phyloP scores from a whole-genome alignment of 495 filamentous ascomycete species.

The Wilcoxina mikolae region DNA sequence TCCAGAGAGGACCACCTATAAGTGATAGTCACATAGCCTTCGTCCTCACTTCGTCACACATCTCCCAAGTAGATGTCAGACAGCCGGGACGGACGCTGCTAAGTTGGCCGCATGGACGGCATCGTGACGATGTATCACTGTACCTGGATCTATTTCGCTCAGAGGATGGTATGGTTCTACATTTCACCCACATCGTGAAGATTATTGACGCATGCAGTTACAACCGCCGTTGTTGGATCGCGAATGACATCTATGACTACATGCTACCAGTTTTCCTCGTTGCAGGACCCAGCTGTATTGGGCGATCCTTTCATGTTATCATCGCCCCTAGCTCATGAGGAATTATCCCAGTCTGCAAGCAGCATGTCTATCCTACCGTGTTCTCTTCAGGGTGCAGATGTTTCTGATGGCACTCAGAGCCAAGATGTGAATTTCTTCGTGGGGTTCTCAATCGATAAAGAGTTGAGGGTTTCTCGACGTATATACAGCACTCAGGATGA shows the following conservation, averaged over 20 bases:
- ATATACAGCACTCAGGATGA: conserved; percentile 10
- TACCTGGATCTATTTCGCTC: conserved; percentile 13
- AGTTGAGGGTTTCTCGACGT: conserved; percentile 13
- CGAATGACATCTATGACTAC: conserved; percentile 3
- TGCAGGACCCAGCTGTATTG: conserved; percentile 1
- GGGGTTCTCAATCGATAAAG: conserved; percentile 8
- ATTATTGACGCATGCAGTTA: not conserved
- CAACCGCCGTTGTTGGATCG: conserved; percentile 7
- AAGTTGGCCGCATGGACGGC: conserved; percentile 11
- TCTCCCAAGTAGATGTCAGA: conserved; percentile 14
- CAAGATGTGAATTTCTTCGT: conserved; percentile 13
- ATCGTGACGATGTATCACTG: conserved; percentile 13
- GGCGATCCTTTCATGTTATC: conserved; percentile 6
- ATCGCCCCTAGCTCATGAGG: not conserved
- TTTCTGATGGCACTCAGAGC: not conserved
- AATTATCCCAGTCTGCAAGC: conserved; percentile 3
- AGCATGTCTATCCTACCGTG: conserved; percentile 10
- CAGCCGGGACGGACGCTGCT: conserved; percentile 12
- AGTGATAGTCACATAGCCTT: conserved; percentile 10
- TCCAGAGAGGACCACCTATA: conserved; percentile 9
- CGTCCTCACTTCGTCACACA: conserved; percentile 14
- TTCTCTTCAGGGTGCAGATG: not conserved
- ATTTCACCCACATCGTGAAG: not conserved
- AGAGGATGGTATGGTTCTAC: conserved; percentile 2
- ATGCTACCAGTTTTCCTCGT: conserved; percentile 4